Conservation (phyloP, 129 eudicot species). For the Centaurea solstitialis region DNA sequence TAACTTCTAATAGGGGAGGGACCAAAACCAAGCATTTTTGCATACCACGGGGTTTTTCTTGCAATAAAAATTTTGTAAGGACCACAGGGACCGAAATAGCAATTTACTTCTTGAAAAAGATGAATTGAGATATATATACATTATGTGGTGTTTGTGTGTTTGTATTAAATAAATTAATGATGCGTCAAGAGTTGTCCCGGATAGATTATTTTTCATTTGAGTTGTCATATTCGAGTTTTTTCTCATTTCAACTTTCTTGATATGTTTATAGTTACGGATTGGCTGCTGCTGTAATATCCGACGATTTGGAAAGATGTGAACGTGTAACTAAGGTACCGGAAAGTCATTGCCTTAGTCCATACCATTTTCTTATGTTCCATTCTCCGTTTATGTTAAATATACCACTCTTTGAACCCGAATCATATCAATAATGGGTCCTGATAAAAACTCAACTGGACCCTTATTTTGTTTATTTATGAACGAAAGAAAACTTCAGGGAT, state of each 20-base stretch:
- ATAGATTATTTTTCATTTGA: background rate
- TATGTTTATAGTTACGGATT: constrained; percentile 61
- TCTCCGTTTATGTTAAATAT: background rate
- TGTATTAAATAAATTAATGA: background rate
- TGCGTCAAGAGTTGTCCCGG: background rate
- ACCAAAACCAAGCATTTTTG: too few species aligned
- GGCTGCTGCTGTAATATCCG: constrained; percentile 77
- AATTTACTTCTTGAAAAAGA: too few species aligned
- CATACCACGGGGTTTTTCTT: too few species aligned
- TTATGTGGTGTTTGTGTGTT: too few species aligned
- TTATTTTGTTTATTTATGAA: background rate
- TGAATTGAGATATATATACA: too few species aligned
- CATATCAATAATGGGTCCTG: background rate
- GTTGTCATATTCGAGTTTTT: background rate
- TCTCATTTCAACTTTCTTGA: background rate
- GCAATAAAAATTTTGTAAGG: too few species aligned
- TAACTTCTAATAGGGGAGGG: too few species aligned
- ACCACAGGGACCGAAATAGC: too few species aligned
- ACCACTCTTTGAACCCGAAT: background rate
- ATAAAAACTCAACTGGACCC: background rate
- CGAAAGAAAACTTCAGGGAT: background rate
- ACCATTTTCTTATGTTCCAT: background rate
- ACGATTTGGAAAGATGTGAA: constrained; percentile 85
- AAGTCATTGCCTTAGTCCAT: background rate
- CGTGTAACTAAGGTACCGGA: constrained; percentile 65